These are phyloP conservation scores for Nematodospora anomalae DNA, from an alignment of 1,139 yeast species.

Conservation along the genomic window DNA sequence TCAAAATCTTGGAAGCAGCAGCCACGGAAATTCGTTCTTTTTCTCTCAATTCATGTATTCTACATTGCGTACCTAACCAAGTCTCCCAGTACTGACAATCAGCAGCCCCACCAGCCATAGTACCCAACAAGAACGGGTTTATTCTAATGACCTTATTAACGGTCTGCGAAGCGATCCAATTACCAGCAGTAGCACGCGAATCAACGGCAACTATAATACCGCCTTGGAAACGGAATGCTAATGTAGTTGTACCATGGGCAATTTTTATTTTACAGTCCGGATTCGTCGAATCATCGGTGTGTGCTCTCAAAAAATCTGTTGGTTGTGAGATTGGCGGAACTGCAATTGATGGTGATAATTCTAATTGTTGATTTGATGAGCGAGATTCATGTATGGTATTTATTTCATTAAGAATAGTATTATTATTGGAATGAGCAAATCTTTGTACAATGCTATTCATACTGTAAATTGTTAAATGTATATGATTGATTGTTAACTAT, in stretches of 20 bases:
- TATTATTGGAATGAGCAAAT: conserved; percentile 34
- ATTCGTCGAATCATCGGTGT: conserved; percentile 88
- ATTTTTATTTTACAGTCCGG: conserved; percentile 95
- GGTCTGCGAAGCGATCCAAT: conserved; percentile 97
- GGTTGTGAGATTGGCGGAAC: conserved; percentile 90
- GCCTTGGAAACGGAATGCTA: conserved; percentile 93
- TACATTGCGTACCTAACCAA: conserved; percentile 96
- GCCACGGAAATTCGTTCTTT: conserved; percentile 95
- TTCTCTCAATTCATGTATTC: conserved; percentile 90
- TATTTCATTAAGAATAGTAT: conserved; percentile 31
- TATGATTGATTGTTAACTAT: conserved; percentile 1
- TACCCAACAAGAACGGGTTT: conserved; percentile 91
- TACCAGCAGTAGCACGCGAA: conserved; percentile 97
- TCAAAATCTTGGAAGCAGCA: conserved; percentile 91
- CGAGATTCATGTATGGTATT: conserved; percentile 25
- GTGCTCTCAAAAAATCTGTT: conserved; percentile 94
- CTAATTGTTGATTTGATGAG: conserved; percentile 28
- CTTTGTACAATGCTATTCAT: conserved; percentile 47
- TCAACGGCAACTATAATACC: conserved; percentile 97
- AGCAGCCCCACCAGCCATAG: conserved; percentile 99
- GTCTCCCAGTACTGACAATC: conserved; percentile 99
- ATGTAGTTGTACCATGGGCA: conserved; percentile 98
- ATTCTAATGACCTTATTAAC: conserved; percentile 96
- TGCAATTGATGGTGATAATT: conserved; percentile 63
- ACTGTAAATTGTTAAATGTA: neutral